Conservation (phyloP, 495 filamentous ascomycete species). For the Xanthoparmelia taractica region DNA sequence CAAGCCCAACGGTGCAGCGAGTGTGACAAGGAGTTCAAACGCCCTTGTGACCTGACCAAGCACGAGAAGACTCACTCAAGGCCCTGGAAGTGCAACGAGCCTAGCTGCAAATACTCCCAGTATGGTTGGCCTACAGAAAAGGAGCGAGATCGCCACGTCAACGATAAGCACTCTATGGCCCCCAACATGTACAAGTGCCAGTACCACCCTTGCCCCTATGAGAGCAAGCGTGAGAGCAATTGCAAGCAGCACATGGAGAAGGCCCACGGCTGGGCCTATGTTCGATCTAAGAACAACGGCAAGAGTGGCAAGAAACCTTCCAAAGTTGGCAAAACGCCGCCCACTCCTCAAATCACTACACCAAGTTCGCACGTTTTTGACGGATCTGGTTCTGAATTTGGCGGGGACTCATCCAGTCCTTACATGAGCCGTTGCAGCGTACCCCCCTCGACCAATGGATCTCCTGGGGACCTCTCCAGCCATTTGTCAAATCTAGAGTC, state of each 20-base stretch:
- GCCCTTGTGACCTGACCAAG: constrained; percentile 87
- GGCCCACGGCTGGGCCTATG: constrained; percentile 81
- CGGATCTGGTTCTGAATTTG: constrained; percentile 25
- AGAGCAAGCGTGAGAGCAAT: constrained; percentile 93
- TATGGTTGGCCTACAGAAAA: constrained; percentile 96
- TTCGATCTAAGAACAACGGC: constrained; percentile 84
- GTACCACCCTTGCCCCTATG: constrained; percentile 82
- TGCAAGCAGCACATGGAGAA: constrained; percentile 99
- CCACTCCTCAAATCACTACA: constrained; percentile 49
- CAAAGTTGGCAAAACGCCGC: constrained; percentile 37
- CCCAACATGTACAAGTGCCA: constrained; percentile 73
- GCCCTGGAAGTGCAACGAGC: constrained; percentile 82
- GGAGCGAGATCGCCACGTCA: constrained; percentile 88
- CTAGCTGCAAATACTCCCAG: constrained; percentile 74
- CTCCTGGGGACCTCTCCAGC: constrained; percentile 27
- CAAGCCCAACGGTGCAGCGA: constrained; percentile 67
- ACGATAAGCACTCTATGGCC: constrained; percentile 82
- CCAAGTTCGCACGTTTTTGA: constrained; percentile 41
- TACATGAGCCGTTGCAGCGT: constrained; percentile 22
- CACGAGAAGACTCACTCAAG: constrained; percentile 96
- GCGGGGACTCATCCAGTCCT: constrained; percentile 15
- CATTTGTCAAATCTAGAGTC: constrained; percentile 17
- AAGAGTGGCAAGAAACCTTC: constrained; percentile 45
- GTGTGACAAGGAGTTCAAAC: constrained; percentile 87
- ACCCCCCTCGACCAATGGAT: constrained; percentile 37